A percentile compares a stretch with the other conserved stretches of the same genome.
These are phyloP conservation scores for Teratosphaeria epicoccoides DNA, from an alignment of 2,329 filamentous ascomycete species.

Conservation along the genomic window DNA sequence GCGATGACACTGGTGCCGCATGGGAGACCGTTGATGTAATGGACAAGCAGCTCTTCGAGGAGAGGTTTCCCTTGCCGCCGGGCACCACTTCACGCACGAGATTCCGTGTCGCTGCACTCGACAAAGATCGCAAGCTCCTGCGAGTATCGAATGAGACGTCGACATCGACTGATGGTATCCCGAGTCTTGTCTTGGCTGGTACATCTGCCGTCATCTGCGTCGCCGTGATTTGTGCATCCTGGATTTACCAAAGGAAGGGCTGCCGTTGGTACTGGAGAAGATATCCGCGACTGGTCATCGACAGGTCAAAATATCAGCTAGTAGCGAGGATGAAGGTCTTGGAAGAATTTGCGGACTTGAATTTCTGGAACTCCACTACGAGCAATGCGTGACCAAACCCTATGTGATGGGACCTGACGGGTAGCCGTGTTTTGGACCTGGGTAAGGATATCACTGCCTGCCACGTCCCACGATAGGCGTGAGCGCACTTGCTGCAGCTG, in stretches of 20 bases:
- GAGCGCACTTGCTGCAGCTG: no score
- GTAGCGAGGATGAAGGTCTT: not conserved
- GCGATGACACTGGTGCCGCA: not conserved
- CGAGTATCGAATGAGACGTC: slow-evolving; percentile 2
- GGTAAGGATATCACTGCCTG: no score
- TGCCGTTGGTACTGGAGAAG: not conserved
- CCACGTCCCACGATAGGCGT: no score
- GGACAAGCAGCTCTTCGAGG: slow-evolving; percentile 17
- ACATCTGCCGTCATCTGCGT: not conserved
- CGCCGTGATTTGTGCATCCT: not conserved
- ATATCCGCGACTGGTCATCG: not conserved
- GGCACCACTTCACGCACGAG: not conserved
- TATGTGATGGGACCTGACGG: no score
- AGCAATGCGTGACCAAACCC: no score
- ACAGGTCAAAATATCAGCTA: not conserved
- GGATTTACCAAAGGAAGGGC: not conserved
- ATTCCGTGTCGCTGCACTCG: slow-evolving; percentile 12
- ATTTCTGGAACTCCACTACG: no score
- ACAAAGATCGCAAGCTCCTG: slow-evolving; percentile 8
- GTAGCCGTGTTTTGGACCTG: no score
- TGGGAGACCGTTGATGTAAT: slow-evolving; percentile 10
- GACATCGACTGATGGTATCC: not conserved
- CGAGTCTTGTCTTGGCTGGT: not conserved
- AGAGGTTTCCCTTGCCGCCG: slow-evolving; percentile 5
- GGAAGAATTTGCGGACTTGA: no score